These are phyloP conservation scores for Podospora comata DNA, from an alignment of 495 filamentous ascomycete species.

Conservation along the genomic window DNA sequence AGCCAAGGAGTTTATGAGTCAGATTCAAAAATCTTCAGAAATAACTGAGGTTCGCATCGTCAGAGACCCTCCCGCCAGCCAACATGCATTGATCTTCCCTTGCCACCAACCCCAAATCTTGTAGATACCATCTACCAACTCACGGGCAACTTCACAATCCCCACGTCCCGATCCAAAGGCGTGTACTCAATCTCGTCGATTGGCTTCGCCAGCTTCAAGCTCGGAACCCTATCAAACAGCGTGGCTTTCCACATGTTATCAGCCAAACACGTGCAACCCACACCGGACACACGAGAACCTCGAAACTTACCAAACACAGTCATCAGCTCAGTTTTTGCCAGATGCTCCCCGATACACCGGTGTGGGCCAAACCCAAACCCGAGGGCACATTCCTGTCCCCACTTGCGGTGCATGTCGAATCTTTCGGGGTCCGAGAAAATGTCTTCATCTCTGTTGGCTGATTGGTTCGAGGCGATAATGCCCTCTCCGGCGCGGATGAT, in stretches of 20 bases:
- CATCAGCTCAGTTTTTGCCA: slow-evolving; percentile 40
- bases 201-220: slow-evolving; percentile 37
- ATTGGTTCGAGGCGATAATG: slow-evolving; percentile 47
- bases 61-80: too few relatives aligned
- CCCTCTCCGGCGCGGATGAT: slow-evolving; percentile 42
- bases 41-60: too few relatives aligned
- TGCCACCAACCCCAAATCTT: neutral
- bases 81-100: too few relatives aligned
- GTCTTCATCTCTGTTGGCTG: slow-evolving; percentile 47
- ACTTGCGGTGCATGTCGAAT: slow-evolving; percentile 45
- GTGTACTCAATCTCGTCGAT: slow-evolving; percentile 40
- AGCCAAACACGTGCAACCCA: too few relatives aligned
- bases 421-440: slow-evolving; percentile 38
- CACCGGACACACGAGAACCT: neutral
- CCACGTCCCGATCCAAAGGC: slow-evolving; percentile 37
- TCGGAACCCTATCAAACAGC: slow-evolving; percentile 31
- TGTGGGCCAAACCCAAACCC: slow-evolving; percentile 46
- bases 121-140: slow-evolving; percentile 16
- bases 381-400: slow-evolving; percentile 35
- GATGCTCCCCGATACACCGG: slow-evolving; percentile 43
- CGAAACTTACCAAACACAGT: slow-evolving; percentile 39
- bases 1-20: too few relatives aligned
- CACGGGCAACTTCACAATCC: slow-evolving; percentile 38
- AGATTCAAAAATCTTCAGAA: too few relatives aligned
- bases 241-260: slow-evolving; percentile 24